phyloP scores from a whole-genome alignment of 805 yeast genomes.

The Wickerhamiella brachini region DNA sequence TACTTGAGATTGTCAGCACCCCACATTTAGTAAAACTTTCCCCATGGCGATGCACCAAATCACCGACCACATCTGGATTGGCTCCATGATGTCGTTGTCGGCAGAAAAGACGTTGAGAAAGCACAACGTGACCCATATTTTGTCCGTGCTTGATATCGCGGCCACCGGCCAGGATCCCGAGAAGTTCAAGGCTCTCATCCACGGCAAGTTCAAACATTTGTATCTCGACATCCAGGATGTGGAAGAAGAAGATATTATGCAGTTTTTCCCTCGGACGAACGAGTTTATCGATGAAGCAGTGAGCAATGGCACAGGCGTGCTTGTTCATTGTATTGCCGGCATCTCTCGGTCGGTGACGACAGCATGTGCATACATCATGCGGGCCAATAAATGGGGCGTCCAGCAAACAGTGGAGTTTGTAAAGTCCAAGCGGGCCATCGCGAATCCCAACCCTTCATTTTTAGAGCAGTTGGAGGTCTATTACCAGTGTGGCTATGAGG shows the following conservation, averaged over 20 bases:
- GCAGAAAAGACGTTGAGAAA: slow-evolving; percentile 37
- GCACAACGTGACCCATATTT: slow-evolving; percentile 52
- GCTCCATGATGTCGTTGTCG: slow-evolving; percentile 54
- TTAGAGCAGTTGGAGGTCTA: slow-evolving; percentile 56
- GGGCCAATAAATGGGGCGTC: slow-evolving; percentile 40
- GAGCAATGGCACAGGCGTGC: slow-evolving; percentile 20
- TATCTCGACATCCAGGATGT: slow-evolving; percentile 57
- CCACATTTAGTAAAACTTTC: neutral
- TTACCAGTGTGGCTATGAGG: slow-evolving; percentile 29
- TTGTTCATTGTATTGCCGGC: slow-evolving; percentile 65
- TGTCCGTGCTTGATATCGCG: slow-evolving; percentile 43
- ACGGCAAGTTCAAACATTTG: slow-evolving; percentile 7
- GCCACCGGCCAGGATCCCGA: slow-evolving; percentile 5
- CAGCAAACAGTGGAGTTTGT: slow-evolving; percentile 64
- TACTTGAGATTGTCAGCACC: neutral
- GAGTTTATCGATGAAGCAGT: slow-evolving; percentile 50
- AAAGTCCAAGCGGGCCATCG: slow-evolving; percentile 43
- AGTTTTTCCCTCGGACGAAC: slow-evolving; percentile 46
- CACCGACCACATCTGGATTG: slow-evolving; percentile 68
- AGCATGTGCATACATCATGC: slow-evolving; percentile 80
- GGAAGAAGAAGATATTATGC: slow-evolving; percentile 49
- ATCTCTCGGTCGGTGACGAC: slow-evolving; percentile 82
- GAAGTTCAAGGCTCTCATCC: slow-evolving; percentile 5
- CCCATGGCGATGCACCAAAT: slow-evolving; percentile 38
- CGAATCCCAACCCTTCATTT: slow-evolving; percentile 65